Evolutionary conservation across 129 eudicot species (phyloP), one percentile per base, ranked within the genome.

Genomic region (Logfia minima): DNA sequence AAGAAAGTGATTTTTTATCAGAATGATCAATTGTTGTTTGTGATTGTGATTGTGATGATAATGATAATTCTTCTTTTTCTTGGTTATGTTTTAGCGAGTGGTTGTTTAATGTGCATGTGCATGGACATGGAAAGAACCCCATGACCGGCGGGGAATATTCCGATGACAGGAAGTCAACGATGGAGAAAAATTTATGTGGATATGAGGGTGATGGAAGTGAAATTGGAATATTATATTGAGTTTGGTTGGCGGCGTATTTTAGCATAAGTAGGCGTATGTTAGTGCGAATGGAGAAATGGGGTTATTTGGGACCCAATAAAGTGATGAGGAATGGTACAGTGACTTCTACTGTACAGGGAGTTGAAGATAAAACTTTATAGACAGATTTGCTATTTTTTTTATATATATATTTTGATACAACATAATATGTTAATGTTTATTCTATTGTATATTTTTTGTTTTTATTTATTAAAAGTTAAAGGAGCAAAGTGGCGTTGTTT

Each of bases 81-180:
- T 73, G 68, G 19, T 62, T 22, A 11, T 67, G 5, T 59, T 68
- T 18, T 13, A 59, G 48, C 4, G 86, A 60, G 4, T 26, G 70
- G 69, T 18, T 24, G 2, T 83, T 26, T 14, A 82, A 65, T 26
- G 85, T 81, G 65, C 87, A 76, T 43, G 84, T 79, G 65, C 86
- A 79, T 63, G 82, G 86, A 19, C 76, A 78, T 73, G 76, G 58
- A 37, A 86, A 75, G 26, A 84, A 48, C 14, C 88, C 82, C 90
- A 86, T 89, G 21, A 23, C 17, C 31, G 66, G 8, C 31, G 61
- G 41, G 9, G 76, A 29, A 23, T 53, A 41, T 14, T 78, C 75
- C 77, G 79, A 75, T 82, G 48, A 26, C 35, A 16, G 75, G 72
- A 28, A 39, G 78, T 39, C 70, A 29, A 41, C 37, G 43, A 48